Evolutionary conservation across 2,329 filamentous ascomycete species (phyloP).

Genomic region (Amauroascus verrucosus): DNA sequence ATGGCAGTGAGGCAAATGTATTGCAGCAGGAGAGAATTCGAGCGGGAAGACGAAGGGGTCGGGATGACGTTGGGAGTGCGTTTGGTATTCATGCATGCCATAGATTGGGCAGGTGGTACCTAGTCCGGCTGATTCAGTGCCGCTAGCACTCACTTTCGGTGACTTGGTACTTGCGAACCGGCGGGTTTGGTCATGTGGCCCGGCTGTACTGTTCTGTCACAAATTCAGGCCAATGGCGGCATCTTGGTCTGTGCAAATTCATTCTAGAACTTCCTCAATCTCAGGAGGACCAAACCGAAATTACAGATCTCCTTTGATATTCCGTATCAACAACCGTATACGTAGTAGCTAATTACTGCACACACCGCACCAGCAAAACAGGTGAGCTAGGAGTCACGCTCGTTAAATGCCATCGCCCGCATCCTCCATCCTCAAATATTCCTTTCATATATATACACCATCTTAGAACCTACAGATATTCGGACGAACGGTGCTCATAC

Average conservation of each 20-base stretch:
- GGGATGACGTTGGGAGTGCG: conserved; percentile 1
- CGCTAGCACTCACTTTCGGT: not conserved
- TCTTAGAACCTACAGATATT: too few relatives aligned
- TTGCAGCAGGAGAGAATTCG: not conserved
- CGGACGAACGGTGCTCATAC: too few relatives aligned
- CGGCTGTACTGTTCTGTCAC: not conserved
- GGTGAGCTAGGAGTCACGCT: too few relatives aligned
- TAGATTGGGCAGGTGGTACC: not conserved
- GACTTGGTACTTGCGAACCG: not conserved
- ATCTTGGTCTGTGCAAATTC: not conserved
- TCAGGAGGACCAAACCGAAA: too few relatives aligned
- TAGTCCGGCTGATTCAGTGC: not conserved
- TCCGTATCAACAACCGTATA: too few relatives aligned
- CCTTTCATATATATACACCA: too few relatives aligned
- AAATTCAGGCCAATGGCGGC: not conserved
- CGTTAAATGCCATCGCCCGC: too few relatives aligned
- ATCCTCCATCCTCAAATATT: too few relatives aligned
- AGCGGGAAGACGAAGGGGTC: not conserved
- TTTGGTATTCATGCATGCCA: not conserved
- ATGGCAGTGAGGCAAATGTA: not conserved
- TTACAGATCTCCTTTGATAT: too few relatives aligned
- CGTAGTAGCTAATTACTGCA: too few relatives aligned
- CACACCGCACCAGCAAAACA: too few relatives aligned
- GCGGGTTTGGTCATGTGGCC: not conserved
- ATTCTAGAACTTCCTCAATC: not conserved